phyloP scores from a whole-genome alignment of 2,329 filamentous ascomycete genomes.

The Alternaria atra region DNA sequence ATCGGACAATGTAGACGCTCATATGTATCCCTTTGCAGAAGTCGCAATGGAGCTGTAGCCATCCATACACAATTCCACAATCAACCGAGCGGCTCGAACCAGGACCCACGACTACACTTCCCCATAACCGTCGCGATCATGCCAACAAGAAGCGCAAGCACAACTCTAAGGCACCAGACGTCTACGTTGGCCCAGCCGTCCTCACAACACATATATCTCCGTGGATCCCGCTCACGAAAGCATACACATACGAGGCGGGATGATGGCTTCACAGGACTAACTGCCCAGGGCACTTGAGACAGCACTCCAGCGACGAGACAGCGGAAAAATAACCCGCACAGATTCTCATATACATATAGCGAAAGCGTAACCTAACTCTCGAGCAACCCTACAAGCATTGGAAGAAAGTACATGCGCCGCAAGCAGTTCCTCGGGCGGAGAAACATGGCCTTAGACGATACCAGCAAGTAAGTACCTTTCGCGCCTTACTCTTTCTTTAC shows the following conservation, averaged over 20 bases:
- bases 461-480: conserved; percentile 37
- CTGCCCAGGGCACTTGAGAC: not conserved
- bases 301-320: not conserved
- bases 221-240: not conserved
- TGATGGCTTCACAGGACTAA: not conserved
- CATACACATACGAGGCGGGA: not conserved
- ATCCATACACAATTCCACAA: not conserved
- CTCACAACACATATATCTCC: not conserved
- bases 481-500: not conserved
- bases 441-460: conserved; percentile 48
- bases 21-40: not conserved
- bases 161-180: not conserved
- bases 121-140: not conserved
- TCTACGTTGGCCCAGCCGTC: not conserved
- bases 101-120: not conserved
- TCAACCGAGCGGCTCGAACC: not conserved
- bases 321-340: conserved; percentile 19
- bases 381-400: conserved; percentile 50
- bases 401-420: conserved; percentile 45
- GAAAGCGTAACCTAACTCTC: conserved; percentile 28
- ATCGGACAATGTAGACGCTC: not conserved
- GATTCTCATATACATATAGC: conserved; percentile 24
- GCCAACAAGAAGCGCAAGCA: not conserved
- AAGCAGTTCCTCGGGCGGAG: conserved; percentile 47
- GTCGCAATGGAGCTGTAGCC: not conserved